These are phyloP conservation scores for Vaccinium macrocarpon DNA, from an alignment of 148 eudicot species.

Conservation along the genomic window DNA sequence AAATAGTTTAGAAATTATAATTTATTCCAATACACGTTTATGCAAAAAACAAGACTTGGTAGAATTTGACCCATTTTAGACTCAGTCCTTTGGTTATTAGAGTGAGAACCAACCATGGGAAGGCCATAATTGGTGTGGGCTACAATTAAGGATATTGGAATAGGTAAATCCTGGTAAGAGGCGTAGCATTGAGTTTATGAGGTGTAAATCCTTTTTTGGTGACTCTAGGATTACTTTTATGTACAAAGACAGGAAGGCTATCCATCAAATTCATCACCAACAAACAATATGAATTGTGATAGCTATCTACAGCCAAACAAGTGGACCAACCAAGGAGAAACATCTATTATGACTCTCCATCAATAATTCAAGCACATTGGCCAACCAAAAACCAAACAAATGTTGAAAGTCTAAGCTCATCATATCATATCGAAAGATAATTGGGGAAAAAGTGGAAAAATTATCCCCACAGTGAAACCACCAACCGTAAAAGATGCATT, in stretches of 20 bases:
- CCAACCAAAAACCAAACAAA: constrained; percentile 30
- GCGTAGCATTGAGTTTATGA: background rate
- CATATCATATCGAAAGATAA: background rate
- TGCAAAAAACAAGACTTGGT: background rate
- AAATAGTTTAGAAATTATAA: background rate
- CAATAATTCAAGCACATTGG: constrained; percentile 26
- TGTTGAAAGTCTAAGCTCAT: background rate
- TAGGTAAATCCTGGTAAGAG: background rate
- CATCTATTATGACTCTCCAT: constrained; percentile 24
- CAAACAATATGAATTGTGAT: background rate
- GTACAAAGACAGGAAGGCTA: background rate
- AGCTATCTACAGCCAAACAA: constrained; percentile 31
- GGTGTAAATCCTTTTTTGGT: background rate
- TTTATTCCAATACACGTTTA: background rate
- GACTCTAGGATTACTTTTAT: background rate
- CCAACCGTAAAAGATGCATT: constrained; percentile 3
- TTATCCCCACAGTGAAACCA: background rate
- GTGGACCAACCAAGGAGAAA: constrained; percentile 36
- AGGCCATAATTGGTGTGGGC: background rate
- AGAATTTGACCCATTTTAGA: background rate
- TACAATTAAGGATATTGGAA: background rate
- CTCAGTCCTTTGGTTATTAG: background rate
- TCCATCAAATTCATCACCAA: background rate
- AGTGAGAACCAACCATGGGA: background rate
- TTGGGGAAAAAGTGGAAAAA: background rate